Percentiles rank a stretch among this genome's conserved stretches.
These are phyloP conservation scores for Porcisia hertigi DNA, from an alignment of 208 protist species.

Conservation along the genomic window DNA sequence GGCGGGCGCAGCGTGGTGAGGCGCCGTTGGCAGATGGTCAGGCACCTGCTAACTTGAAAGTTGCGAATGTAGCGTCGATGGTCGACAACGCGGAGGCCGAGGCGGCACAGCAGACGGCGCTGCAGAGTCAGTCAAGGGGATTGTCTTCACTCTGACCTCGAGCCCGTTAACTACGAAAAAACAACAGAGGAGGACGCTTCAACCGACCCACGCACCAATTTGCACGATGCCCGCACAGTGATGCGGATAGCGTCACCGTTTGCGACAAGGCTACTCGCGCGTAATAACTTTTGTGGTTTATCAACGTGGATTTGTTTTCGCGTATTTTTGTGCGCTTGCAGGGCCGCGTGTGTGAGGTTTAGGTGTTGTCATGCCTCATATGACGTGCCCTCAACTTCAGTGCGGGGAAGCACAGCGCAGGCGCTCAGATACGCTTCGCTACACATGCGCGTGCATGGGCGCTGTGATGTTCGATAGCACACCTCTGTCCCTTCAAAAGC, in stretches of 20 bases:
- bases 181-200: background rate
- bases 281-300: too few relatives aligned
- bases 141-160: slow-evolving; percentile 14
- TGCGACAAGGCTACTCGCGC: background rate
- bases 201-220: background rate
- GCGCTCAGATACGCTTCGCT: too few relatives aligned
- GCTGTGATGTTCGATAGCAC: too few relatives aligned
- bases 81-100: slow-evolving; percentile 36
- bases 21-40: slow-evolving; percentile 25
- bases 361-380: too few relatives aligned
- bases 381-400: too few relatives aligned
- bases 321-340: too few relatives aligned
- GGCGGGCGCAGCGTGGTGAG: slow-evolving; percentile 25
- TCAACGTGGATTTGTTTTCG: too few relatives aligned
- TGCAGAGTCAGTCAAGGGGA: slow-evolving; percentile 27
- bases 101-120: slow-evolving; percentile 29
- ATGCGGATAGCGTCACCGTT: background rate
- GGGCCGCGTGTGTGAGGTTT: too few relatives aligned
- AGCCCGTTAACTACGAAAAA: background rate
- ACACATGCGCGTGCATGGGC: too few relatives aligned
- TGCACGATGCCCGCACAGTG: background rate
- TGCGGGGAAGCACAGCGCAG: too few relatives aligned
- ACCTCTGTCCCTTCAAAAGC: too few relatives aligned
- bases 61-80: slow-evolving; percentile 65
- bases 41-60: slow-evolving; percentile 46